Base-by-base conservation (phyloP, 23 red algal species). In the Gracilariopsis chorda region DNA sequence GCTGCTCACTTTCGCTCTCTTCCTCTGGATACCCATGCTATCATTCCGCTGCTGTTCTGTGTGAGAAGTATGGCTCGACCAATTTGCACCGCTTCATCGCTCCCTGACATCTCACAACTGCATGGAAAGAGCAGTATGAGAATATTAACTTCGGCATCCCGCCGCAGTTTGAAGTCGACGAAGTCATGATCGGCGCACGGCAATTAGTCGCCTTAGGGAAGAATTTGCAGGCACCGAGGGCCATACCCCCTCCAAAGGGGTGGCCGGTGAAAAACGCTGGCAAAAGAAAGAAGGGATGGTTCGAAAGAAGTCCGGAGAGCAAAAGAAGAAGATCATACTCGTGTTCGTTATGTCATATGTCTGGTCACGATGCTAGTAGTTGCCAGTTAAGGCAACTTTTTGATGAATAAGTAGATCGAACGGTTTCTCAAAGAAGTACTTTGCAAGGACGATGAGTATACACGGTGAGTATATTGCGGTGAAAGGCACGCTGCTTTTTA, bases 111-210 rank as follows among this genome's bases (percentile, higher is more conserved):
- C 62, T 88, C 7, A 33, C 47, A 14, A n/a, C 49, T 62, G 48
- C 84, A 46, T 88, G 67, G 84, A 77, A 77, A 88, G 49, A 77
- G 27, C 84, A 88, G 29, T 88, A 88, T 43, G 14, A 88, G 8
- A 41, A 61, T 56, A 30, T 77, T 32, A 44, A 41, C 11, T 88
- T 88, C 29, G 48, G 51, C 4, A 45, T 77, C 1, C 63, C 64
- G 30, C 49, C 34, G 47, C 84, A 88, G 56, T 60, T 24, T 76
- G 84, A 59, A 33, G 67, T 88, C 3, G 67, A 88, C 27, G 28
- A 76, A 77, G 45, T 88, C 14, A 25, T 88, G 6, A 5, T 88
- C 3, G 35, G 4, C 36, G 84, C 70, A 27, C 65, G 37, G 27
- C 7, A 39, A 2, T 52, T 48, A 12, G 80, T 84, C 29, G 4